These are phyloP conservation scores for Tylopilus sp. DNA, from an alignment of 768 basidiomycete genomes.

Conservation along the genomic window DNA sequence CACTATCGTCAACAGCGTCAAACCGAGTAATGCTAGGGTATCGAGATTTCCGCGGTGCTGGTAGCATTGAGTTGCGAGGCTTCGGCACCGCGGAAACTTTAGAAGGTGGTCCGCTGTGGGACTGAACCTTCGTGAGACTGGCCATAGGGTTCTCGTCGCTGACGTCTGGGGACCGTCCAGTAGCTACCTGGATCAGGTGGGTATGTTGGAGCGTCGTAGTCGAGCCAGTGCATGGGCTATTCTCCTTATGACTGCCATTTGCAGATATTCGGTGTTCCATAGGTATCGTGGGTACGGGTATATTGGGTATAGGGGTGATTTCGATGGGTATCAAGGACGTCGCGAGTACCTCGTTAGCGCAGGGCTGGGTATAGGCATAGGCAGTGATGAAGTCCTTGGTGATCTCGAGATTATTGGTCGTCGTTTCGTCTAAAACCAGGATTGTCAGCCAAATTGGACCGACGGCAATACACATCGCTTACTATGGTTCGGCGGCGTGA, in stretches of 20 bases:
- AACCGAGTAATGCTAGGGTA: background rate
- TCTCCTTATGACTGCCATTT: constrained; percentile 17
- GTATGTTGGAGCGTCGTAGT: constrained; percentile 3
- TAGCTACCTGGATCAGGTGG: constrained; percentile 2
- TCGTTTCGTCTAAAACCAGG: too few species aligned
- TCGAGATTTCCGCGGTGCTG: constrained; percentile 3
- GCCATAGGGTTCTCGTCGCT: constrained; percentile 1
- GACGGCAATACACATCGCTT: background rate
- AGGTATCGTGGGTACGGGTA: constrained; percentile 2
- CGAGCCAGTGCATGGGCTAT: constrained; percentile 1
- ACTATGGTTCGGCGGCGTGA: constrained; percentile 2
- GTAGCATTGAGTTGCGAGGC: constrained; percentile 14
- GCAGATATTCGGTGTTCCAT: constrained; percentile 2
- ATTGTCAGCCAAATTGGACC: too few species aligned
- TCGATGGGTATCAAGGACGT: constrained; percentile 5
- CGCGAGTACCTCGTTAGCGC: constrained; percentile 7
- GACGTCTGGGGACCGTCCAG: background rate
- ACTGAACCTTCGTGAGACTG: constrained; percentile 6
- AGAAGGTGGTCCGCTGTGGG: constrained; percentile 4
- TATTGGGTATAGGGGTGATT: background rate
- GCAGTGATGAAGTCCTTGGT: constrained; percentile 2
- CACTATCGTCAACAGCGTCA: background rate
- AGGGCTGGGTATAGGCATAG: constrained; percentile 2
- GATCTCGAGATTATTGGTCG: background rate
- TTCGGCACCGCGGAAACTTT: background rate